These are phyloP conservation scores for Penicillium chermesinum DNA, from an alignment of 495 filamentous ascomycete species.

Conservation along the genomic window DNA sequence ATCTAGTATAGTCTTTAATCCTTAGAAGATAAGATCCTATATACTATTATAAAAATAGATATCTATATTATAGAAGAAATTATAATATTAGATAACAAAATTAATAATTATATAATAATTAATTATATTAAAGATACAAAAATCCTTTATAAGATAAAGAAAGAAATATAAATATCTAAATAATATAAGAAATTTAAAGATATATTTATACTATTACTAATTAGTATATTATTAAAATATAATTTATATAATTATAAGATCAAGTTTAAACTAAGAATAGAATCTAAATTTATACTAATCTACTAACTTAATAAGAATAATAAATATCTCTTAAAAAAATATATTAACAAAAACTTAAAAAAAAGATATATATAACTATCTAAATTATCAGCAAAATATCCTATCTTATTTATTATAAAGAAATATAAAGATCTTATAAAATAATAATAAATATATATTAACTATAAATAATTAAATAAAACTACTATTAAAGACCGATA, in stretches of 20 bases:
- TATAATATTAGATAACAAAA: background rate
- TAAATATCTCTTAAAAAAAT: slow-evolving; percentile 1
- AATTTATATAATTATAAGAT: background rate
- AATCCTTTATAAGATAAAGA: background rate
- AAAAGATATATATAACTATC: slow-evolving; percentile 14
- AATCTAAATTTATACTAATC: slow-evolving; percentile 7
- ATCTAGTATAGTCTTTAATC: background rate
- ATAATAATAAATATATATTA: slow-evolving; percentile 12
- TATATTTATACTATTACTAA: slow-evolving; percentile 1
- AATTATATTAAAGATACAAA: background rate
- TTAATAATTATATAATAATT: background rate
- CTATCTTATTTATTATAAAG: slow-evolving; percentile 22
- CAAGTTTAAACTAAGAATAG: slow-evolving; percentile 4
- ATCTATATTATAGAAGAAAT: background rate
- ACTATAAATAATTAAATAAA: slow-evolving; percentile 23
- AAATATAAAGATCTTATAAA: slow-evolving; percentile 14
- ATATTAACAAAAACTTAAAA: slow-evolving; percentile 3
- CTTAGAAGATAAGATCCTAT: background rate
- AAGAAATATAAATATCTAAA: background rate
- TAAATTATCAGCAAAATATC: slow-evolving; percentile 6
- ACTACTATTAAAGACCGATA: slow-evolving; percentile 25
- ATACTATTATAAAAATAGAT: background rate
- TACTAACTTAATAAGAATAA: slow-evolving; percentile 13
- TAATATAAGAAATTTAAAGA: background rate
- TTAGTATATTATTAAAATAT: background rate